Base-by-base conservation (phyloP, 1,284 basidiomycete species). In the Boletus sp. region DNA sequence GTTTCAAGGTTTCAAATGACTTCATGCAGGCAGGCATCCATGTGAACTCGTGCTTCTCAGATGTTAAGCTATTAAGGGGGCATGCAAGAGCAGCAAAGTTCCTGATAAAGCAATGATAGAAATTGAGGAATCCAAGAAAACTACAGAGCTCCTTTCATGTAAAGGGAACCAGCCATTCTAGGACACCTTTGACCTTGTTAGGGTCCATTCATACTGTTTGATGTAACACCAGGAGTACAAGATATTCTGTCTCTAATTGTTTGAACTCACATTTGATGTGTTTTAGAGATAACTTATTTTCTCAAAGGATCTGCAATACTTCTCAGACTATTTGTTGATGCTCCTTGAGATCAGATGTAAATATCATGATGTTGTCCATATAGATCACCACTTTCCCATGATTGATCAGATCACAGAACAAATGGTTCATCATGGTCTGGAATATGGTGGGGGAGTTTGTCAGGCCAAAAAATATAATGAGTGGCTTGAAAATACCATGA, bases 381-480 rank as follows among this genome's bases (percentile, higher is more conserved):
- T n/a, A n/a, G n/a, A n/a, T n/a, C n/a, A n/a, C n/a, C n/a, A n/a
- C n/a, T n/a, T n/a, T n/a, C n/a, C n/a, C n/a, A n/a, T n/a, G n/a
- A n/a, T n/a, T n/a, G n/a, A n/a, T n/a, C n/a, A n/a, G n/a, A n/a
- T n/a, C n/a, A n/a, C n/a, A n/a, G n/a, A n/a, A n/a, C n/a, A n/a
- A n/a, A n/a, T n/a, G n/a, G n/a, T n/a, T n/a, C n/a, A n/a, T n/a
- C n/a, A n/a, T n/a, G n/a, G n/a, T 57, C 28, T 63, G 62, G 1
- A 63, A 63, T 0, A 25, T 63, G 0, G 59, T 19, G 0, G 35
- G 62, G 0, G 49, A 62, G 11, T 63, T 63, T 0, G 37, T 46
- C 0, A 63, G 2, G 0, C 56, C 5, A 3, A 63, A 63, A 23
- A 61, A 63, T 49, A 63, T 62, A 1, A 61, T 51, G 0, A 56